Evolutionary conservation across 208 protist genomes (phyloP), one percentile per base, ranked within the genome.

Genomic region (Leishmania lainsoni): DNA sequence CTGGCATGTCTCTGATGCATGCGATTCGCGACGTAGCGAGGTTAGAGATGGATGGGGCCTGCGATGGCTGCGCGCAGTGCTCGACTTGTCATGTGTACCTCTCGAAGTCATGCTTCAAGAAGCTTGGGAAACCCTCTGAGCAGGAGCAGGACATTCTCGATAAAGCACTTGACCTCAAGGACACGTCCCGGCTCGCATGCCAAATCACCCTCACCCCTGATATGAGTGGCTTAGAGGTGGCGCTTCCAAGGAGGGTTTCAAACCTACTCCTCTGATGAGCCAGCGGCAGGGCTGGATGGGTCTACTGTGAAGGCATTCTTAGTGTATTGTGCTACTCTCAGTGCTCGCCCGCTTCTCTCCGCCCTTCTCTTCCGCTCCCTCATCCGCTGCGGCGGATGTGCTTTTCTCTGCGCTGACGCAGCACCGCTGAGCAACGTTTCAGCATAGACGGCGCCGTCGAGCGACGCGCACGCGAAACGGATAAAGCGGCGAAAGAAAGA

Each of bases 51-150:
- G 97, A 99, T 56, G 97, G 94, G 2, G 96, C 98, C 22, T 99
- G 97, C 81, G 98, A 99, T 54, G 93, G 93, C 42, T 98, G 95
- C 59, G 90, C 95, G 69, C 94, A 98, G 76, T 99, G 98, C 82
- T 96, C 91, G 52, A 99, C 98, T 8, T 99, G 98, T 83, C 98
- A 99, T 76, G 95, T 99, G 16, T 93, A 98, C 74, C 70, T 99
- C 45, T 87, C 97, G 54, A 75, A 87, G 71, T 86, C 90, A 68
- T 85, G 81, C 75, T 99, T 92, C 78, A 88, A 97, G 75, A 95
- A 94, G 65, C 75, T 99, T 10, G 78, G 75, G 6, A 80, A 89
- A 76, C 76, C 80, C 5, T 79, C 92, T 0, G 98, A 99, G 66
- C 92, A 98, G 26, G 95, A 98, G 76, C 70, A 87, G 85, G 95